Conservation (phyloP, 257 asterid species). For the Linaria vulgaris region DNA sequence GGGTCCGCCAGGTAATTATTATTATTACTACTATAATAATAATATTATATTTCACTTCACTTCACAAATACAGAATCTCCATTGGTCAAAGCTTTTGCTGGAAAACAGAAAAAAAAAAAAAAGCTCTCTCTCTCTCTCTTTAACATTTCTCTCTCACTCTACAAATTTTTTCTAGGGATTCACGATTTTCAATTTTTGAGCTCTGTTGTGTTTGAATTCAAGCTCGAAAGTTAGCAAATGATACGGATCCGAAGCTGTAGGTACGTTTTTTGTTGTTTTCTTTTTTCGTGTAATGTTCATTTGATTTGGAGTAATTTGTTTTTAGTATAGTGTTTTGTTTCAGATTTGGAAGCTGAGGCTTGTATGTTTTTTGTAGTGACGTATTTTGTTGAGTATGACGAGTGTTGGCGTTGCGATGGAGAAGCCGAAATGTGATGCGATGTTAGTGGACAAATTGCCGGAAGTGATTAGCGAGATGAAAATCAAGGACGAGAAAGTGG, state of each 20-base stretch:
- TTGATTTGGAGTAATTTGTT: too few relatives aligned
- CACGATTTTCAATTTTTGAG: slow-evolving; percentile 6
- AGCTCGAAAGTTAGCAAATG: slow-evolving; percentile 15
- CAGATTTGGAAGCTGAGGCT: too few relatives aligned
- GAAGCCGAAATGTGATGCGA: slow-evolving; percentile 38
- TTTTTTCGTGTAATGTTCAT: neutral
- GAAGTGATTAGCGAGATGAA: slow-evolving; percentile 57
- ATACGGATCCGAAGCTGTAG: slow-evolving; percentile 23
- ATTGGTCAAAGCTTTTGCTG: slow-evolving; percentile 34
- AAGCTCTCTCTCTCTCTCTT: too few relatives aligned
- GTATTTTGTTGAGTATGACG: slow-evolving; percentile 22
- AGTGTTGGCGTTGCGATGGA: slow-evolving; percentile 38
- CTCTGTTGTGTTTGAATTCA: neutral
- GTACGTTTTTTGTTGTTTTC: slow-evolving; percentile 21
- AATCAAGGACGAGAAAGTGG: slow-evolving; percentile 71
- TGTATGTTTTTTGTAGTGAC: too few relatives aligned
- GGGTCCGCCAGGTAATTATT: slow-evolving; percentile 41
- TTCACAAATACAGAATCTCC: slow-evolving; percentile 5
- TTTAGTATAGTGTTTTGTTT: too few relatives aligned
- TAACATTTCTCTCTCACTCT: slow-evolving; percentile 24
- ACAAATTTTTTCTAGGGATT: slow-evolving; percentile 21
- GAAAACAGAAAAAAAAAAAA: slow-evolving; percentile 16
- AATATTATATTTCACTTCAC: too few relatives aligned
- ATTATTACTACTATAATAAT: too few relatives aligned
- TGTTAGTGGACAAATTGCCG: slow-evolving; percentile 61